A percentile compares a stretch with the other conserved stretches of the same genome.
phyloP scores from a whole-genome alignment of 805 yeast genomes.

The Wickerhamiella azymoides region DNA sequence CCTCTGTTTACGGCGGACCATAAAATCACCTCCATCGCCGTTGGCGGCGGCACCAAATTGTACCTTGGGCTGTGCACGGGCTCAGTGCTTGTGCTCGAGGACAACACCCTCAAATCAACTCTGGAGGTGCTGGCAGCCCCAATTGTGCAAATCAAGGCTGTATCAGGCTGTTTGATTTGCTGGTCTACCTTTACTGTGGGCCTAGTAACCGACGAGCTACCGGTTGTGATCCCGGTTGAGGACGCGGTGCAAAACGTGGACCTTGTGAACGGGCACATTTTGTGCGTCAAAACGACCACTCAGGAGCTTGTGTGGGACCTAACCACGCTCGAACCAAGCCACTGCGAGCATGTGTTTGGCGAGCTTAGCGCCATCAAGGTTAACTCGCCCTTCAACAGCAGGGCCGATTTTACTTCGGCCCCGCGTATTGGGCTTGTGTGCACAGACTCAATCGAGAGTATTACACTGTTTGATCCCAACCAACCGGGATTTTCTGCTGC shows the following conservation, averaged over 20 bases:
- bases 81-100: not conserved
- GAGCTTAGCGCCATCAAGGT: not conserved
- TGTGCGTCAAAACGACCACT: not conserved
- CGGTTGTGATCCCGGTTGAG: not conserved
- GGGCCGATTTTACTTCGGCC: not conserved
- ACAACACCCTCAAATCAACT: not conserved
- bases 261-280: not conserved
- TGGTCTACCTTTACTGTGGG: not conserved
- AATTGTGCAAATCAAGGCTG: not conserved
- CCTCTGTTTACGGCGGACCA: not conserved
- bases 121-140: not conserved
- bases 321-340: not conserved
- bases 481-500: not conserved
- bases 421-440: not conserved
- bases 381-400: not conserved
- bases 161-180: not conserved
- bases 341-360: not conserved
- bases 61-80: conserved; percentile 9
- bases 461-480: not conserved
- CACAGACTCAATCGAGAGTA: not conserved
- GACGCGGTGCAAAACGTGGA: not conserved
- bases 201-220: not conserved
- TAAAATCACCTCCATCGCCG: not conserved
- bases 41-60: not conserved
- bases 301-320: not conserved